Evolutionary conservation across 345 rosid species (phyloP), one percentile per base, ranked within the genome.

Genomic region (Viola odorata): DNA sequence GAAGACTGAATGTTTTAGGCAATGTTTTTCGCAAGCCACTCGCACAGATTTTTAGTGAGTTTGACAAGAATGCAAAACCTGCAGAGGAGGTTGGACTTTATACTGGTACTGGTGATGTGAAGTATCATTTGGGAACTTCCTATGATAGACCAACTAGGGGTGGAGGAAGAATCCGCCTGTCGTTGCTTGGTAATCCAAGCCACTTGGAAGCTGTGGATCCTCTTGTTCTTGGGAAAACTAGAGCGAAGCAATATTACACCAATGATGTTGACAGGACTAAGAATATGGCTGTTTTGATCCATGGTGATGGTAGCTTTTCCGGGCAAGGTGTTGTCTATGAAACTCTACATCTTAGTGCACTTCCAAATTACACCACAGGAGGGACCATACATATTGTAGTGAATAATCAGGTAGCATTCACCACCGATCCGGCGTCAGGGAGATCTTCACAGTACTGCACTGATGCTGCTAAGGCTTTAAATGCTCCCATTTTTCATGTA

Each of bases 141-240:
- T 88, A 85, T 76, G 96, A 88, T 69, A 81, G 96, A 6, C 96
- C 96, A 60, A 88, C 96, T 40, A 76, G 96, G 71, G 96, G 96
- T 70, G 96, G 89, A 55, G 82, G 32, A 23, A 0, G 86, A 78
- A 87, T 88, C 55, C 96, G 85, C 72, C 73, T 88, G 65, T 88
- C 96, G 70, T 69, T 88, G 78, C 85, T 88, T 66, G 96, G 91
- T 45, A 88, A 88, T 62, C 96, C 96, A 40, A 88, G 96, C 78
- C 96, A 88, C 68, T 70, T 88, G 78, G 96, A 88, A 82, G 96
- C 96, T 52, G 96, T 88, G 36, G 88, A 85, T 65, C 96, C 90
- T 7, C 90, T 88, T 66, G 90, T 88, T 58, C 68, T 88, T 58
- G 96, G 91, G 57, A 88, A 88, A 65, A 85, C 96, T 61, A 79